A percentile compares a stretch with the other conserved stretches of the same genome.
phyloP scores from a whole-genome alignment of 352 stramenopile genomes.

The Phytopythium montanum region DNA sequence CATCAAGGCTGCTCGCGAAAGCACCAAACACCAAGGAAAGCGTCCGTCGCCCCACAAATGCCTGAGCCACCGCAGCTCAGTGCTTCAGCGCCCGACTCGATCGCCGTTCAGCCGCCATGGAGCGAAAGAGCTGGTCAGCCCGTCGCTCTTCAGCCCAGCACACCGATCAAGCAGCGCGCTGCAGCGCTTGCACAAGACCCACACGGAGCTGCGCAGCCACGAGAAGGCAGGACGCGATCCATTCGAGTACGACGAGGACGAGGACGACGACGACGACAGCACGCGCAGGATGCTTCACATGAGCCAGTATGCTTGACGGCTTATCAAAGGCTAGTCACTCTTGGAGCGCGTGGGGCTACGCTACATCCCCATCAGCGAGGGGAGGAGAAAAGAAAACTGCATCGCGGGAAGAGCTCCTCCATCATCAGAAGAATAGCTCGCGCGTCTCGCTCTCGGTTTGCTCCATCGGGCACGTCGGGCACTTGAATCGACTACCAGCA shows the following conservation, averaged over 20 bases:
- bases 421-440: conserved; percentile 59
- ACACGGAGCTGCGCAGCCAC: neutral
- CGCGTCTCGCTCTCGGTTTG: conserved; percentile 72
- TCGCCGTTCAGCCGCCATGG: neutral
- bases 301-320: conserved; percentile 6
- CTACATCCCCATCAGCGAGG: conserved; percentile 1
- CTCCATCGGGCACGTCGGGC: conserved; percentile 81
- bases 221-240: conserved; percentile 1
- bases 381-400: neutral
- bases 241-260: conserved; percentile 5
- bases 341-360: neutral
- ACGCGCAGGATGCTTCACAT: conserved; percentile 8
- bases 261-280: conserved; percentile 8
- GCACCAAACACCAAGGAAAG: neutral
- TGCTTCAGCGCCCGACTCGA: neutral
- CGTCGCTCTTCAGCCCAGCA: neutral
- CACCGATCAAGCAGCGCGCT: neutral
- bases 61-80: neutral
- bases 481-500: conserved; percentile 75
- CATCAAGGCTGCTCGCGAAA: neutral
- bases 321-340: conserved; percentile 1
- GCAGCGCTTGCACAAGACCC: neutral
- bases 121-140: neutral
- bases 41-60: neutral
- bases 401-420: neutral